Base-by-base conservation (phyloP, 2,329 filamentous ascomycete species). In the Fusarium redolens region DNA sequence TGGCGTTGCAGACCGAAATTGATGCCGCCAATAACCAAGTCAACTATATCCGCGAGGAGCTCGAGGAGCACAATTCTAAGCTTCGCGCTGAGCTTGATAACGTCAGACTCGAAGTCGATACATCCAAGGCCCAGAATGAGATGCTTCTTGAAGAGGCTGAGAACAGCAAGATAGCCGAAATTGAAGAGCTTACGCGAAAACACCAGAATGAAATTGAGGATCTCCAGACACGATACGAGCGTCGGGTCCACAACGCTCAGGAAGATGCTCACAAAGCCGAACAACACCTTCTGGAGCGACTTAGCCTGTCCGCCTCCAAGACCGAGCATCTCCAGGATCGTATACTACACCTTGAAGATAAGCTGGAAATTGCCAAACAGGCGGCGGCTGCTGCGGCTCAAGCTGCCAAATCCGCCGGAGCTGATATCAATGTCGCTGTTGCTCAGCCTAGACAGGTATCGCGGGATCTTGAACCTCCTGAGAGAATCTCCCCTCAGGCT, bases 401-500 rank as follows among this genome's bases (percentile, higher is more conserved):
- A 81, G 94, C 93, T 38, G 92, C 92, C 45, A 91, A 91, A 80
- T 86, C 85, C 25, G 87, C 86, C 57, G 87, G 86, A 69, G 83
- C 83, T 37, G 83, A 84, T 20, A 66, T 82, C 44, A 76, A 40
- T n/a, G n/a, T 72, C 35, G 54, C 70, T 9, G 59, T 72, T 17
- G 72, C 75, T 54, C 76, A 75, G 31, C 72, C 67, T 45, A 76
- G 70, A 55, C 58, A 74, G 50, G 59, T 69, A 10, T 64, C 71
- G 10, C 83, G 85, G 31, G 83, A 81, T 74, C 80, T 84, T 66
- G 87, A 88, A 28, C 83, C 91, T 7, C 93, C 94, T 0, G 94
- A 96, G 81, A 97, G 93, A 86, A 94, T 98, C 65, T 98, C 96
- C 5, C 94, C 95, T 2, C 96, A 98, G 82, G 96, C 96, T 11